Base-by-base conservation (phyloP, 805 yeast genomes). In the Saccharomycopsis schoenii region DNA sequence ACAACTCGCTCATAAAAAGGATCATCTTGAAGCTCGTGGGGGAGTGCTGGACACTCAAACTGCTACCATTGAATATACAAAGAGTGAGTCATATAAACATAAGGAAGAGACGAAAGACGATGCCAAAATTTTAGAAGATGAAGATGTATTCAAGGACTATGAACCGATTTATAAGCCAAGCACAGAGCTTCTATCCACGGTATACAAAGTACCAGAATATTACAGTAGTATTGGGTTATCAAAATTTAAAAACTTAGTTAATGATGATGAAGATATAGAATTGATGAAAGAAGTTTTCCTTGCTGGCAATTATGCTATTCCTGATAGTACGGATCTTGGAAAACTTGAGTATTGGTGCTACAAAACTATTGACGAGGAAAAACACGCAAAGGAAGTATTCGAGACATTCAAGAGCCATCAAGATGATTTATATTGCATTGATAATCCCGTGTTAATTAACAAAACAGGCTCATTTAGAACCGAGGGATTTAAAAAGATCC, bases 241-340 rank as follows among this genome's bases (percentile, higher is more conserved):
- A 4, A 75, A 76, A 19, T 65, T 89, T 2, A 87, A 85, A 64
- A 68, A 71, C 1, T 61, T 83, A 1, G 72, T 91, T 5, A 83
- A 82, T 66, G 97, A 91, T 68, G 83, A 81, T 1, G 97, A 92
- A 69, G 97, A 91, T 70, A 73, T 84, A 56, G 70, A 68, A 42
- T 68, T 86, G 17, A 77, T 88, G 21, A 75, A 76, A 59, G 76
- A 77, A 60, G 74, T 82, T 0, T 70, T 85, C 11, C 63, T 68
- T 4, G 69, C 68, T 5, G 58, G 4, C 14, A n/a, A 21, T 24
- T 12, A 1, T 2, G 21, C 14, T 21, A 34, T 21, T 21, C 34
- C 21, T 21, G 9, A 15, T 47, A 25, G 21, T 70, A 72, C 40
- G 25, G 71, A 68, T 19, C 77, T 67, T 34, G 67, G 60, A 8